Conservation (phyloP, 1,139 yeast genomes). For the Nakaseomyces bracarensis region DNA sequence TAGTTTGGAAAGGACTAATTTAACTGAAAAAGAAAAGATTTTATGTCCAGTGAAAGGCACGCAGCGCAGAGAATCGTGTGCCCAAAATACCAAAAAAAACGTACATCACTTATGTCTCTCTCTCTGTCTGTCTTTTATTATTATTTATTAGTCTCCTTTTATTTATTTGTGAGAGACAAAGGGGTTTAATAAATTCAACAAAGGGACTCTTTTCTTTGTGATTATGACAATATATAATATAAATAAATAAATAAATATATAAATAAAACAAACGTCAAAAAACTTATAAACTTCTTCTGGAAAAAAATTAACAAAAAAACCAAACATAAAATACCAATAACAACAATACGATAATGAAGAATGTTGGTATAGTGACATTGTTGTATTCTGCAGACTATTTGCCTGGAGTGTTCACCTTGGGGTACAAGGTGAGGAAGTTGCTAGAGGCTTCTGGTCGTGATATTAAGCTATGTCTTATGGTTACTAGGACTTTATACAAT, state of each 20-base stretch:
- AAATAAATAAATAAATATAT: no score
- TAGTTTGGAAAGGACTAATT: no score
- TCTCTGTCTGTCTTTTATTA: background rate
- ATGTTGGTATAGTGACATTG: constrained; percentile 54
- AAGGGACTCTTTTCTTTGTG: no score
- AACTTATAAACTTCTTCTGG: background rate
- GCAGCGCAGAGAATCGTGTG: no score
- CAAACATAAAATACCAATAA: background rate
- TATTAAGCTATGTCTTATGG: constrained; percentile 17
- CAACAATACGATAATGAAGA: constrained; percentile 7
- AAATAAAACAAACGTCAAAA: background rate
- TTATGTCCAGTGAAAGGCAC: no score
- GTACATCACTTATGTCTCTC: constrained; percentile 2
- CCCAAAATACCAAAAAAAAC: no score
- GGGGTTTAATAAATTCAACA: no score
- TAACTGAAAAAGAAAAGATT: no score
- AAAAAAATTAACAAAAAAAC: background rate
- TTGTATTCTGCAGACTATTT: constrained; percentile 58
- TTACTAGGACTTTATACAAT: constrained; percentile 18
- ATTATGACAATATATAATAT: no score
- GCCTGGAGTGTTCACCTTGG: constrained; percentile 70
- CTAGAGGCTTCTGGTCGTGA: constrained; percentile 9
- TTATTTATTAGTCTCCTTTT: no score
- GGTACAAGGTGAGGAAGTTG: constrained; percentile 26
- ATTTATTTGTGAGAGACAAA: no score